Percentiles rank a stretch among this genome's conserved stretches.
Conservation (phyloP, 257 asterid species). For the Solanum etuberosum region DNA sequence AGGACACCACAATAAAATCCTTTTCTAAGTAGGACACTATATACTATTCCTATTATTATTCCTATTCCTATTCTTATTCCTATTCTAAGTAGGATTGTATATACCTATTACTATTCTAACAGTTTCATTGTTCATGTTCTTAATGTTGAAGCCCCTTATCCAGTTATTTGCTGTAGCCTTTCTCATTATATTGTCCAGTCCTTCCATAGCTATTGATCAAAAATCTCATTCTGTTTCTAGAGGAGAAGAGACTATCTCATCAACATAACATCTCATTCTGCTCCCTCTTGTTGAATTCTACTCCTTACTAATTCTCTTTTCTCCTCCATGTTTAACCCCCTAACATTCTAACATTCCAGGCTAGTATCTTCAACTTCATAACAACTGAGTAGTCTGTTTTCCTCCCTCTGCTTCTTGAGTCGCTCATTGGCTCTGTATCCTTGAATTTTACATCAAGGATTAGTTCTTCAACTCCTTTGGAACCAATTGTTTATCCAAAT, state of each 20-base stretch:
- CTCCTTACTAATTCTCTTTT: neutral
- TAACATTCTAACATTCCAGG: neutral
- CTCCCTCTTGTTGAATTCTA: neutral
- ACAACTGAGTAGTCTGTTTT: neutral
- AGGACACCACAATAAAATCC: too few species aligned
- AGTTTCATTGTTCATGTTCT: neutral
- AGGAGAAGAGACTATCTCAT: neutral
- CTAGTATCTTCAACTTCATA: neutral
- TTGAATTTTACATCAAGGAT: neutral
- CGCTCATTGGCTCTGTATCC: neutral
- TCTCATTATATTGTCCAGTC: neutral
- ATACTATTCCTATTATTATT: too few species aligned
- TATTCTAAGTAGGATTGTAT: too few species aligned
- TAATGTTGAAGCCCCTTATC: neutral
- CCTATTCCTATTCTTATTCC: too few species aligned
- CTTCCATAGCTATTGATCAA: neutral
- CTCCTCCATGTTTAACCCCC: neutral
- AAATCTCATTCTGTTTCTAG: neutral
- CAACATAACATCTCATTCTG: neutral
- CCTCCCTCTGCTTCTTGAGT: neutral
- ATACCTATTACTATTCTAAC: too few species aligned
- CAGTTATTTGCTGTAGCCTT: neutral
- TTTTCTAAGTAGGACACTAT: too few species aligned
- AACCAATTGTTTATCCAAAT: neutral
- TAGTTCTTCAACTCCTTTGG: neutral